Evolutionary conservation across 108 stramenopile genomes (phyloP).

Genomic region (Cylindrotheca closterium): DNA sequence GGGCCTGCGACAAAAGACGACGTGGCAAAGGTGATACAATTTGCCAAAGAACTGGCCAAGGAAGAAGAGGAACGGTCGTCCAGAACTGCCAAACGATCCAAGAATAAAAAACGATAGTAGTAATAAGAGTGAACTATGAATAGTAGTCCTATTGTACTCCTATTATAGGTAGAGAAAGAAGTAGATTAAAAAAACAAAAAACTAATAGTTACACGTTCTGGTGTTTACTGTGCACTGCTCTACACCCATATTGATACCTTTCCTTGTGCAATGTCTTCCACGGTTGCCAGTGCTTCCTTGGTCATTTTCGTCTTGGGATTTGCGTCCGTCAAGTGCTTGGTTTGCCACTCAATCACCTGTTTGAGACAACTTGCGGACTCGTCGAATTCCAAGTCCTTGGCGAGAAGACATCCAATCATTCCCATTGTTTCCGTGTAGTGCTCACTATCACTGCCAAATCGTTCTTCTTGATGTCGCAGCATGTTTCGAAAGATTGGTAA

Average conservation of each 20-base stretch:
- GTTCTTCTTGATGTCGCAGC: constrained; percentile 27
- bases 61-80: constrained; percentile 1
- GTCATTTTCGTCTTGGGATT: constrained; percentile 32
- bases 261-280: constrained; percentile 10
- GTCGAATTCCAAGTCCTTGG: constrained; percentile 23
- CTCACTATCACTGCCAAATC: constrained; percentile 35
- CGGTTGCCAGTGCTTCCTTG: constrained; percentile 15
- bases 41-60: constrained; percentile 52
- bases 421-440: constrained; percentile 38
- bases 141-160: neutral
- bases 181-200: too few relatives aligned
- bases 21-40: constrained; percentile 41
- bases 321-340: constrained; percentile 15
- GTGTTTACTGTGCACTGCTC: neutral
- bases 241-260: constrained; percentile 29
- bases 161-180: too few relatives aligned
- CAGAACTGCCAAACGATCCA: constrained; percentile 1
- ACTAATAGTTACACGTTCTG: too few relatives aligned
- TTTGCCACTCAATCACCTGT: constrained; percentile 40
- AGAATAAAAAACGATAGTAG: neutral
- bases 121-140: neutral
- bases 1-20: constrained; percentile 69
- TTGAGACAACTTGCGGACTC: constrained; percentile 34
- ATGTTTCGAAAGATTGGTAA: constrained; percentile 35
- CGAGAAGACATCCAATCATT: constrained; percentile 32